These are phyloP conservation scores for Thozetella sp. DNA, from an alignment of 495 filamentous ascomycete species.

Conservation along the genomic window DNA sequence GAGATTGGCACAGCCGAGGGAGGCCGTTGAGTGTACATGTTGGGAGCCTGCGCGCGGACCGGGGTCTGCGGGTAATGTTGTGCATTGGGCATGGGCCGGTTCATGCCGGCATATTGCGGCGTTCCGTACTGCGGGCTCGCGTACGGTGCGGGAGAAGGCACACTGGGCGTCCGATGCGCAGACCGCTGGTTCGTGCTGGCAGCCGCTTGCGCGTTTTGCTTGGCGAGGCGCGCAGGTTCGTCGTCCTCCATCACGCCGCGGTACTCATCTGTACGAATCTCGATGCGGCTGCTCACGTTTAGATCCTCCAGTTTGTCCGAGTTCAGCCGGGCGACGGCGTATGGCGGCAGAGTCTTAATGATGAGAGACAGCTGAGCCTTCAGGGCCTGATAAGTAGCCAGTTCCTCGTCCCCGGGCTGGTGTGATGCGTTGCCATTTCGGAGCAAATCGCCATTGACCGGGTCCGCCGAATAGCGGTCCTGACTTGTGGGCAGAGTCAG, in stretches of 20 bases:
- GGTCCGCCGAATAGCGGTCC: conserved; percentile 48
- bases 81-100: conserved; percentile 36
- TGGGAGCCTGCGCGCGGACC: conserved; percentile 30
- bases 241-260: conserved; percentile 88
- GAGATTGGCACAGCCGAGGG: conserved; percentile 29
- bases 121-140: conserved; percentile 34
- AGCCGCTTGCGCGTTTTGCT: conserved; percentile 34
- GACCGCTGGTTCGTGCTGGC: conserved; percentile 32
- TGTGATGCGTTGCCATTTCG: conserved; percentile 46
- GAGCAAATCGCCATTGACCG: conserved; percentile 51
- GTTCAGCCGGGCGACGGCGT: conserved; percentile 82
- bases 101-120: conserved; percentile 26
- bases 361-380: conserved; percentile 73
- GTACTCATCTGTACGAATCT: conserved; percentile 70
- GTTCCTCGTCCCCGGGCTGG: conserved; percentile 64
- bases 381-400: conserved; percentile 71
- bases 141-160: conserved; percentile 27
- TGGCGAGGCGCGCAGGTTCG: conserved; percentile 48
- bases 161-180: conserved; percentile 37
- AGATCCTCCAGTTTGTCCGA: conserved; percentile 81
- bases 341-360: conserved; percentile 77
- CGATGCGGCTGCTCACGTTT: conserved; percentile 80
- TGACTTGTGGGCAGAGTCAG: conserved; percentile 56
- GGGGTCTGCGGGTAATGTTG: conserved; percentile 47
- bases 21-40: conserved; percentile 29